phyloP scores from a whole-genome alignment of 805 yeast genomes.

The Candida maesae region DNA sequence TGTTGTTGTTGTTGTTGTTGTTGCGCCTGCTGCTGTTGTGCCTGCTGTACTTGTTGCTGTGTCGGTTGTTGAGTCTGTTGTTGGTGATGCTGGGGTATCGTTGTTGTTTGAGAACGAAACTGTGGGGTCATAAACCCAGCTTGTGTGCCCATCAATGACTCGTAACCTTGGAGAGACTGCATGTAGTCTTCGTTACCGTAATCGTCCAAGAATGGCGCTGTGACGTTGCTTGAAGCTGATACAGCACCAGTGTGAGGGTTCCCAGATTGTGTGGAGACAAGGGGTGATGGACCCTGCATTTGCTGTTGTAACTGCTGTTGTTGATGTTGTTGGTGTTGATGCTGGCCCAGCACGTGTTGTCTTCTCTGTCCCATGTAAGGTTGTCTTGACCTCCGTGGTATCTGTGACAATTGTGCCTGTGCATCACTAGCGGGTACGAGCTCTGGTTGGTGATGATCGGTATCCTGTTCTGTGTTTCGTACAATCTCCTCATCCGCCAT shows the following conservation, averaged over 20 bases:
- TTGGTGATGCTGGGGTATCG: slow-evolving; percentile 1
- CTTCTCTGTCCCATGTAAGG: neutral
- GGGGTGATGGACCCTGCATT: neutral
- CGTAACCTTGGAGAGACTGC: slow-evolving; percentile 12
- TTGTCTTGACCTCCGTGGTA: too few relatives aligned
- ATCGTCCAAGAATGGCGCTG: slow-evolving; percentile 5
- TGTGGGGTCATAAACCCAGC: slow-evolving; percentile 5
- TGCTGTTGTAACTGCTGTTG: neutral
- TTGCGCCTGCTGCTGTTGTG: slow-evolving; percentile 4
- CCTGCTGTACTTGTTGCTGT: neutral
- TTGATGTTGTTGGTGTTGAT: neutral
- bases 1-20: slow-evolving; percentile 2
- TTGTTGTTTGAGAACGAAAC: slow-evolving; percentile 1
- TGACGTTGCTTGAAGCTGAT: neutral
- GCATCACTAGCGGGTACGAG: neutral
- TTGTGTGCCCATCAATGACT: slow-evolving; percentile 8
- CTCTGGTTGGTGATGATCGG: too few relatives aligned
- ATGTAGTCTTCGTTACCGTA: slow-evolving; percentile 10
- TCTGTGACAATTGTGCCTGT: too few relatives aligned
- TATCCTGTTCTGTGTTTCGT: neutral
- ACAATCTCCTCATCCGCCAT: neutral
- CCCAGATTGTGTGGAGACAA: neutral
- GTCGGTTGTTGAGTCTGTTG: neutral
- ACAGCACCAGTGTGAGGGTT: neutral
- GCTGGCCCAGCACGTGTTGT: too few relatives aligned